Percentiles rank a stretch among this genome's conserved stretches.
phyloP scores from a whole-genome alignment of 2,329 filamentous ascomycete genomes.

The Davidsoniella neocaledoniae region DNA sequence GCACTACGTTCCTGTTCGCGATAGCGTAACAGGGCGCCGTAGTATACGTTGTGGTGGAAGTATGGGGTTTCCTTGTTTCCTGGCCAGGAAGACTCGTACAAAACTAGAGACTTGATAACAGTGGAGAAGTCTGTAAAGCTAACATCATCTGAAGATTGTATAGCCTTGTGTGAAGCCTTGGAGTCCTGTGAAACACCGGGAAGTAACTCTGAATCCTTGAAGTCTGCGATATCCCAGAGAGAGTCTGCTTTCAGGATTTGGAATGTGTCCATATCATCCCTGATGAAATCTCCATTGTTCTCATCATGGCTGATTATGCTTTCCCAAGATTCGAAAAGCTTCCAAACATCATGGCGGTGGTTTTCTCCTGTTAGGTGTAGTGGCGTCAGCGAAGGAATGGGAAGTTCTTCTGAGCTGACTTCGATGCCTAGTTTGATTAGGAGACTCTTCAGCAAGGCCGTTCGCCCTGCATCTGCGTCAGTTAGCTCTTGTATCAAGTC shows the following conservation, averaged over 20 bases:
- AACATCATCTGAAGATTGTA: constrained; percentile 21
- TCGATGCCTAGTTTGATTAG: constrained; percentile 68
- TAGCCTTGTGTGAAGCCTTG: constrained; percentile 4
- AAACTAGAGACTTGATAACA: constrained; percentile 54
- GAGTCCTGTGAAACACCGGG: not conserved
- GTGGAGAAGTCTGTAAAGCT: constrained; percentile 59
- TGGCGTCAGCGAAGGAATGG: constrained; percentile 62
- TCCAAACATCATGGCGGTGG: constrained; percentile 44
- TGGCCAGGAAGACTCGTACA: constrained; percentile 54
- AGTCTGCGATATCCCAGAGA: constrained; percentile 34
- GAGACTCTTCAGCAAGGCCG: constrained; percentile 62
- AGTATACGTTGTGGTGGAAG: constrained; percentile 74
- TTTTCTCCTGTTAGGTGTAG: constrained; percentile 60
- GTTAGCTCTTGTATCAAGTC: constrained; percentile 50
- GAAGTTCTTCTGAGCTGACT: constrained; percentile 50
- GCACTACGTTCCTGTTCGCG: constrained; percentile 34
- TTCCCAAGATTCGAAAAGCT: constrained; percentile 48
- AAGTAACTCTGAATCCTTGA: constrained; percentile 10
- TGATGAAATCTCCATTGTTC: constrained; percentile 49
- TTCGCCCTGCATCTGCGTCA: constrained; percentile 51
- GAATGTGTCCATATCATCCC: constrained; percentile 70
- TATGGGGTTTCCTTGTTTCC: constrained; percentile 58
- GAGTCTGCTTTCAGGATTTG: constrained; percentile 52
- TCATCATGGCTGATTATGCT: constrained; percentile 51
- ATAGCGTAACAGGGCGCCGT: constrained; percentile 51